phyloP scores from a whole-genome alignment of 345 rosid species.

The Triadica sebifera region DNA sequence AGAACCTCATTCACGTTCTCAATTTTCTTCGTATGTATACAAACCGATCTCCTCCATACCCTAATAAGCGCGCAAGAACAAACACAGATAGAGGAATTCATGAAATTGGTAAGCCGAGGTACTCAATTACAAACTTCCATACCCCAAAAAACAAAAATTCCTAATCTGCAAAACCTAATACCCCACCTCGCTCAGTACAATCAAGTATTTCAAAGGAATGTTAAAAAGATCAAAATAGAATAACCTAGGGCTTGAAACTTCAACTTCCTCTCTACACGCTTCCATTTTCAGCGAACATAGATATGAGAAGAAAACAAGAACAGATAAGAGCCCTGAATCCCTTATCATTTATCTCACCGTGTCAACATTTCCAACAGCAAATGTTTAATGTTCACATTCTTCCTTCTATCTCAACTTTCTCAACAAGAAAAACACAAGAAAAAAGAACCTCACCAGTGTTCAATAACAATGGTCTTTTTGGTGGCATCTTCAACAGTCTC shows the following conservation, averaged over 20 bases:
- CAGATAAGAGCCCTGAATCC: neutral
- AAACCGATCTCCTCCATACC: too few species aligned
- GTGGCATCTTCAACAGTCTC: slow-evolving; percentile 20
- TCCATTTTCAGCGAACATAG: neutral
- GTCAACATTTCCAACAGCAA: neutral
- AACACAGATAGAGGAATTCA: neutral
- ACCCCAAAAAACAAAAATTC: neutral
- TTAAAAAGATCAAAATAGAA: too few species aligned
- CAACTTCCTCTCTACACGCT: neutral
- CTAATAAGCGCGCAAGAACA: too few species aligned
- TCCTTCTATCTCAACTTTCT: neutral
- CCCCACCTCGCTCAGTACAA: neutral
- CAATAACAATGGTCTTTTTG: slow-evolving; percentile 51
- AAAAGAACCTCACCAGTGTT: slow-evolving; percentile 44
- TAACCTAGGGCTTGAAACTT: too few species aligned
- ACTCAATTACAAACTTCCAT: neutral
- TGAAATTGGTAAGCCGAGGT: neutral
- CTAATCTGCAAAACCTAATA: neutral
- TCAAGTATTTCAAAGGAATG: too few species aligned
- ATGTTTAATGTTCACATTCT: neutral
- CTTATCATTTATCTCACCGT: neutral
- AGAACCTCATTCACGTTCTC: too few species aligned
- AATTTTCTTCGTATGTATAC: too few species aligned
- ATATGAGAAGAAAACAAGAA: neutral
- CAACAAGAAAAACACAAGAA: slow-evolving; percentile 1